Evolutionary conservation across 106 monocot species (phyloP), one percentile per base, ranked within the genome.

Genomic region (Allium sativum): DNA sequence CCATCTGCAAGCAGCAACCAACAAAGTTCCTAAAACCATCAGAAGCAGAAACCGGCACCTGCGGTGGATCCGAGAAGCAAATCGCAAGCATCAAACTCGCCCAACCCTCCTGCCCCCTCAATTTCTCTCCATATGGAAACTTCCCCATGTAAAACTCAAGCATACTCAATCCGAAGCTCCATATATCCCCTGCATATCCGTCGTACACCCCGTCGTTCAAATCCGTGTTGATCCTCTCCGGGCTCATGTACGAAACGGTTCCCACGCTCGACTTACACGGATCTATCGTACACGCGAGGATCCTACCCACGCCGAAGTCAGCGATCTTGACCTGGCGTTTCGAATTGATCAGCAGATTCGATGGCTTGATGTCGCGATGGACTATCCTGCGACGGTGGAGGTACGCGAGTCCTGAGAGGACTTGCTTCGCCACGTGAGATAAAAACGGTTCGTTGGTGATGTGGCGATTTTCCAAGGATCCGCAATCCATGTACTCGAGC

Each of bases 171-270:
- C 93, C 93, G 57, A 94, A 89, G 74, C 93, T 94, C 93, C 93
- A 94, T 43, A 94, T 89, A 52, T 94, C 93, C 56, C 83, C 93
- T 9, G 86, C 82, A 66, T 77, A 89, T 0, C 89, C 94, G 54
- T 94, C 86, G 66, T 94, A 94, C 20, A 53, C 69, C 12, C 93
- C 93, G 42, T 94, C 69, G 65, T 86, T 94, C 58, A 86, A 67
- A 44, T 89, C 93, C 15, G 93, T 94, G 74, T 94, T 86, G 68
- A 89, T 94, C 47, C 93, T 57, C 72, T 94, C 93, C n/a, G 93
- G 93, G 73, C 89, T 89, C 93, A 91, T 91, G 80, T 91, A 91
- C 12, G 93, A 89, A 66, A 94, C 83, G 18, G 93, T 94, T 41
- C 93, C 93, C 15, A 94, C 93, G 17, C 89, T 71, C 53, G 93